These are phyloP conservation scores for Metschnikowia henanensis DNA, from an alignment of 805 yeast species.

Conservation along the genomic window DNA sequence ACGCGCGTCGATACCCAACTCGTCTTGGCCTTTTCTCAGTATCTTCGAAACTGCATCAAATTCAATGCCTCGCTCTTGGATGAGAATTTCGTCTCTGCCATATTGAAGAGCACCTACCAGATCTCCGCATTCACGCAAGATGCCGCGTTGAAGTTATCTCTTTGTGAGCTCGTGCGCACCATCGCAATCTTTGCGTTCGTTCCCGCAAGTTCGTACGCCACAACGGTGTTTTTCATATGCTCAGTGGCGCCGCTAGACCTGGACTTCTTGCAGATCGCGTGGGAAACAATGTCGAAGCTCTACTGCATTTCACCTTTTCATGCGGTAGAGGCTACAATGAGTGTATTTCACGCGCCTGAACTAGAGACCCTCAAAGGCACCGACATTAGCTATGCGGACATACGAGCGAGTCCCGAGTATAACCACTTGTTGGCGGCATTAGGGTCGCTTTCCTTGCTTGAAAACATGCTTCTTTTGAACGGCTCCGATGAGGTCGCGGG, in stretches of 20 bases:
- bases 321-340: slow-evolving; percentile 20
- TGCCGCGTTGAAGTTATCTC: slow-evolving; percentile 31
- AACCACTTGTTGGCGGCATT: slow-evolving; percentile 15
- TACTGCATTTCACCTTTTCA: slow-evolving; percentile 37
- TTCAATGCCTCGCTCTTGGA: slow-evolving; percentile 47
- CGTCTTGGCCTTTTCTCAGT: slow-evolving; percentile 23
- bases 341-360: slow-evolving; percentile 23
- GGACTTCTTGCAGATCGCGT: slow-evolving; percentile 32
- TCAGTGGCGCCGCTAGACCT: slow-evolving; percentile 37
- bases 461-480: slow-evolving; percentile 22
- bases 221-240: slow-evolving; percentile 46
- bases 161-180: slow-evolving; percentile 44
- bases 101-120: slow-evolving; percentile 35
- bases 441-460: slow-evolving; percentile 42
- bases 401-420: neutral
- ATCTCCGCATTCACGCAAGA: slow-evolving; percentile 43
- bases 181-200: slow-evolving; percentile 46
- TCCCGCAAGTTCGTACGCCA: slow-evolving; percentile 39
- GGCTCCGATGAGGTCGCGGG: slow-evolving; percentile 3
- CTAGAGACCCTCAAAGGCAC: slow-evolving; percentile 16
- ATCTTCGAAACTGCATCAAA: slow-evolving; percentile 46
- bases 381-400: slow-evolving; percentile 6
- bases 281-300: slow-evolving; percentile 41
- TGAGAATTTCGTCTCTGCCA: slow-evolving; percentile 29
- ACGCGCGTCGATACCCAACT: neutral